Conservation (phyloP, 495 filamentous ascomycete genomes). For the Neurospora africana region DNA sequence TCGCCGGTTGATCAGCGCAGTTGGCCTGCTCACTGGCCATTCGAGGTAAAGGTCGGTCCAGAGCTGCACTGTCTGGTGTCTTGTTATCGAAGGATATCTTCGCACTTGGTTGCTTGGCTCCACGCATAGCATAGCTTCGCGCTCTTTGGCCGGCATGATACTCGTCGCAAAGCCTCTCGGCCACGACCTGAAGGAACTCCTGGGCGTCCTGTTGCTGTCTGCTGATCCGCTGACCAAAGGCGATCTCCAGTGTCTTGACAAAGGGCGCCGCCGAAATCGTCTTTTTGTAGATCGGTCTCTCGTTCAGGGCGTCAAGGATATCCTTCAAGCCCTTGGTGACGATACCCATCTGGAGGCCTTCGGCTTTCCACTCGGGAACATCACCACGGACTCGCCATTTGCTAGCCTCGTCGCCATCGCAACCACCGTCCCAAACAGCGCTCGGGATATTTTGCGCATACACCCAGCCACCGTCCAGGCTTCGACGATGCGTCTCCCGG, state of each 20-base stretch:
- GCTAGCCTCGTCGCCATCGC: background rate
- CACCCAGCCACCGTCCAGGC: conserved; percentile 60
- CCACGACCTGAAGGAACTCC: conserved; percentile 89
- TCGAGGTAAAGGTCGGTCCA: background rate
- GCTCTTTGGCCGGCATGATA: conserved; percentile 76
- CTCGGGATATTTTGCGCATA: conserved; percentile 51
- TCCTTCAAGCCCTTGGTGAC: conserved; percentile 87
- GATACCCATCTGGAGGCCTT: conserved; percentile 64
- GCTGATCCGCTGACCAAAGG: conserved; percentile 81
- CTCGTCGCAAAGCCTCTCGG: conserved; percentile 85
- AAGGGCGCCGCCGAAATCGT: conserved; percentile 80
- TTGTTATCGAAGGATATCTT: background rate
- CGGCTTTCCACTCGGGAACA: conserved; percentile 53
- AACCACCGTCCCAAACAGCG: conserved; percentile 6
- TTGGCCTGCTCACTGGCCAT: background rate
- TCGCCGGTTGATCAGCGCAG: background rate
- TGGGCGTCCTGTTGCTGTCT: conserved; percentile 98
- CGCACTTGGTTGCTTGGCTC: background rate
- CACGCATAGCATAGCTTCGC: conserved; percentile 32
- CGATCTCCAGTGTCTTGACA: conserved; percentile 66
- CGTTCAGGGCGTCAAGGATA: conserved; percentile 86
- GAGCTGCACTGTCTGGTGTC: background rate
- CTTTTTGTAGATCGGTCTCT: conserved; percentile 87
- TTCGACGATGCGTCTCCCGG: conserved; percentile 71
- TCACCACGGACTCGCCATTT: conserved; percentile 26